These are phyloP conservation scores for Spathaspora sp. DNA, from an alignment of 805 yeast species.

Conservation along the genomic window DNA sequence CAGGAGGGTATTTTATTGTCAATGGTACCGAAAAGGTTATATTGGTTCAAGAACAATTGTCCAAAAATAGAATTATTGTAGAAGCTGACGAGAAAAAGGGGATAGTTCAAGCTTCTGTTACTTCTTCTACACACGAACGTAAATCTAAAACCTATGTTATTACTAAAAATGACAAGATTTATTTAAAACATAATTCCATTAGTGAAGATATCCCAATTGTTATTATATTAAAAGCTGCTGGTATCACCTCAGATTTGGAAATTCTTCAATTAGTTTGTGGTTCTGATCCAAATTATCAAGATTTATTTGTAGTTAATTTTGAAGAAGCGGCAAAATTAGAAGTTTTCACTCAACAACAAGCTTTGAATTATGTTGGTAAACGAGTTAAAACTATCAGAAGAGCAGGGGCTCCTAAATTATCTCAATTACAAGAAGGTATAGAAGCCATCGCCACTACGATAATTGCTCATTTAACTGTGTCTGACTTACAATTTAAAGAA, in stretches of 20 bases:
- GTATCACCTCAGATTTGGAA: conserved; percentile 87
- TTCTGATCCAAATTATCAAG: conserved; percentile 81
- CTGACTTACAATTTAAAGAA: conserved; percentile 82
- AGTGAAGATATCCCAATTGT: conserved; percentile 95
- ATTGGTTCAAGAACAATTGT: conserved; percentile 92
- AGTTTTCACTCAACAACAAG: conserved; percentile 89
- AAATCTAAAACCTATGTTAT: conserved; percentile 96
- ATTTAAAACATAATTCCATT: conserved; percentile 91
- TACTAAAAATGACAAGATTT: conserved; percentile 84
- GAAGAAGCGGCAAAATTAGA: conserved; percentile 89
- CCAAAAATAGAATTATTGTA: conserved; percentile 95
- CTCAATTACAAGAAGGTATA: conserved; percentile 87
- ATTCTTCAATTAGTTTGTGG: conserved; percentile 95
- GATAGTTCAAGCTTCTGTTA: conserved; percentile 94
- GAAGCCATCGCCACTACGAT: conserved; percentile 96
- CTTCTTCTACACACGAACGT: conserved; percentile 97
- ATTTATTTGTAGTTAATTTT: conserved; percentile 84
- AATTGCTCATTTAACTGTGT: conserved; percentile 89
- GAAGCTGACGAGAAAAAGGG: conserved; percentile 95
- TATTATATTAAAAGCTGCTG: conserved; percentile 89
- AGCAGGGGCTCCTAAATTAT: conserved; percentile 73
- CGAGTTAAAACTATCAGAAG: conserved; percentile 92
- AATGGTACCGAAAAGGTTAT: conserved; percentile 98
- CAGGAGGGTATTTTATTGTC: conserved; percentile 97
- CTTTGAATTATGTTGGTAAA: conserved; percentile 84